Percentiles rank a stretch among this genome's conserved stretches.
These are phyloP conservation scores for Curvularia hawaiiensis DNA, from an alignment of 2,329 filamentous ascomycete genomes.

Conservation along the genomic window DNA sequence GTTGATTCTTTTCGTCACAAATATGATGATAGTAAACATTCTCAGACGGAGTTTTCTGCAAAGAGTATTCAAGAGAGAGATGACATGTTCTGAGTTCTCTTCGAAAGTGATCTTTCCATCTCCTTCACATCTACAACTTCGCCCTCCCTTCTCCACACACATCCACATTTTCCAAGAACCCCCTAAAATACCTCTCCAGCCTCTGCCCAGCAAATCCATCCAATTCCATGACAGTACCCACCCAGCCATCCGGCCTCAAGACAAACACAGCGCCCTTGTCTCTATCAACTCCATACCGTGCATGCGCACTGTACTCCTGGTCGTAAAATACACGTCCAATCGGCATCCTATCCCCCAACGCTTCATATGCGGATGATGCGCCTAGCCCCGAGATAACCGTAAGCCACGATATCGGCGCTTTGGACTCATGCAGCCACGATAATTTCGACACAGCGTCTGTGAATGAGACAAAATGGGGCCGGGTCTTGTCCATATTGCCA, in stretches of 20 bases:
- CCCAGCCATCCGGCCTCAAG: conserved; percentile 43
- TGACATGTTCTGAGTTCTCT: too few relatives aligned
- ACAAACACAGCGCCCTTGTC: conserved; percentile 36
- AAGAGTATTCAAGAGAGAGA: too few relatives aligned
- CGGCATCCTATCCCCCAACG: conserved; percentile 35
- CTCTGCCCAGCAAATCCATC: conserved; percentile 13
- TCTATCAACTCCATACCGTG: conserved; percentile 36
- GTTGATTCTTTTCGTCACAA: too few relatives aligned
- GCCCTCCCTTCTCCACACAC: not conserved
- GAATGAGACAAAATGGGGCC: conserved; percentile 17
- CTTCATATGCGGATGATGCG: conserved; percentile 38
- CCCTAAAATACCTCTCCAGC: conserved; percentile 30
- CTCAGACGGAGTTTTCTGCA: too few relatives aligned
- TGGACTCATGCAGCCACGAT: conserved; percentile 18
- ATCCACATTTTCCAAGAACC: conserved; percentile 15
- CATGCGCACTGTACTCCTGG: conserved; percentile 36
- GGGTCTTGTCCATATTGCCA: conserved; percentile 37
- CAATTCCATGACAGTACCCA: conserved; percentile 30
- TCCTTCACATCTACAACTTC: not conserved
- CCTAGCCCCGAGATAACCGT: conserved; percentile 34
- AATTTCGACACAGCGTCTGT: conserved; percentile 11
- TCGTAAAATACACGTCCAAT: conserved; percentile 49
- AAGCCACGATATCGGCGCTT: conserved; percentile 29
- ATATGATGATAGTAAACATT: too few relatives aligned
- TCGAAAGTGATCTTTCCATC: too few relatives aligned